A percentile compares a stretch with the other conserved stretches of the same genome.
Conservation (phyloP, 495 filamentous ascomycete genomes). For the Penicillium lividum region DNA sequence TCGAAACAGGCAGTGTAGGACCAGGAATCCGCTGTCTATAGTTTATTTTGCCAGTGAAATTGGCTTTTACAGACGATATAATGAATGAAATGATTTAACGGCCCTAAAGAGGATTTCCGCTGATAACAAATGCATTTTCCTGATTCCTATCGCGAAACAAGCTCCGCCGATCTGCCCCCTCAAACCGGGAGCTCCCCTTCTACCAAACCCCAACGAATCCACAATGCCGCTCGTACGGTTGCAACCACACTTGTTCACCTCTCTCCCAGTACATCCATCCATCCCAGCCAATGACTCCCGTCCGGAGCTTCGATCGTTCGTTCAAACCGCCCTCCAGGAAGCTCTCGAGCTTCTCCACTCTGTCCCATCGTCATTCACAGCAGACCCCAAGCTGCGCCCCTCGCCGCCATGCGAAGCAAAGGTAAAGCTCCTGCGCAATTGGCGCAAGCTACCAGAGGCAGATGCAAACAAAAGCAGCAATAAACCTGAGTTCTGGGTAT, state of each 20-base stretch:
- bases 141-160: constrained; percentile 3
- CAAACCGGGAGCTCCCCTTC: constrained; percentile 9
- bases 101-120: background rate
- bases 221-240: constrained; percentile 32
- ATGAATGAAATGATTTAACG: constrained; percentile 1
- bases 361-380: constrained; percentile 32
- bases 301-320: constrained; percentile 24
- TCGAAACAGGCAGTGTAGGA: constrained; percentile 83
- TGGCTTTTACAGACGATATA: background rate
- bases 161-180: constrained; percentile 17
- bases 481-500: constrained; percentile 67
- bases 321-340: constrained; percentile 50
- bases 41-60: constrained; percentile 6
- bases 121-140: constrained; percentile 6
- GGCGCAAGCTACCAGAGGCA: constrained; percentile 37
- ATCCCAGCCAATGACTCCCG: constrained; percentile 16
- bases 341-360: constrained; percentile 55
- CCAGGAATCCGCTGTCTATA: constrained; percentile 62
- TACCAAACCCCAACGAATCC: background rate
- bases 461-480: constrained; percentile 34
- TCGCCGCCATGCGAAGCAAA: constrained; percentile 38
- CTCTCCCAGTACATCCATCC: constrained; percentile 35
- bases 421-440: constrained; percentile 20
- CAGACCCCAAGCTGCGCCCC: constrained; percentile 37
- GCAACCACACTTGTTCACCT: constrained; percentile 31